These are phyloP conservation scores for Inosperma sp. DNA, from an alignment of 768 basidiomycete species.

Conservation along the genomic window DNA sequence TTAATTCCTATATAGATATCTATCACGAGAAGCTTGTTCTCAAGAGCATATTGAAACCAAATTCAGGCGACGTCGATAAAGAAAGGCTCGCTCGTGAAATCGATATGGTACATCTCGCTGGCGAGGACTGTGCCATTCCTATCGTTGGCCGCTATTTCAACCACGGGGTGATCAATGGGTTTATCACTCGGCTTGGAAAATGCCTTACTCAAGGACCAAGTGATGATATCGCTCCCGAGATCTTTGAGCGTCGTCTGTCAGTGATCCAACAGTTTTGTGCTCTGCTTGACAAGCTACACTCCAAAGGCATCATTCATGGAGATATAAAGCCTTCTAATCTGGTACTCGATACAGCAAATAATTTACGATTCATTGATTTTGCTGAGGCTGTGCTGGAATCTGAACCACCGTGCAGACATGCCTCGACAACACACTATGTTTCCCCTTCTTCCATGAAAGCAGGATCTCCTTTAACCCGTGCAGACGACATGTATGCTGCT, in stretches of 20 bases:
- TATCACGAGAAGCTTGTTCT: conserved; percentile 1
- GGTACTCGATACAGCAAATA: conserved; percentile 9
- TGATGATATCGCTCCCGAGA: conserved; percentile 1
- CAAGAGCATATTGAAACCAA: conserved; percentile 5
- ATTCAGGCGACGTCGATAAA: conserved; percentile 3
- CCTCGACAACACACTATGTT: conserved; percentile 5
- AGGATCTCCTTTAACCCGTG: conserved; percentile 12
- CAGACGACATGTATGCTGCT: conserved; percentile 25
- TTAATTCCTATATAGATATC: conserved; percentile 1
- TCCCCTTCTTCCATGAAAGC: conserved; percentile 4
- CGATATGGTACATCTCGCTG: conserved; percentile 7
- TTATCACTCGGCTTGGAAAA: conserved; percentile 8
- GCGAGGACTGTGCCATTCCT: conserved; percentile 5
- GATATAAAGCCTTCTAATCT: conserved; percentile 21
- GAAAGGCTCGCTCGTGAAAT: conserved; percentile 6
- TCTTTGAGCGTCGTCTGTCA: conserved; percentile 4
- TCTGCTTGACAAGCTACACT: conserved; percentile 13
- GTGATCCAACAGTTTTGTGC: conserved; percentile 8
- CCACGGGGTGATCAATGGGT: background rate
- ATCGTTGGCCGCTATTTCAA: conserved; percentile 2
- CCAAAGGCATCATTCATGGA: conserved; percentile 21
- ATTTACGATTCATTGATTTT: conserved; percentile 10
- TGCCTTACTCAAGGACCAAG: conserved; percentile 5
- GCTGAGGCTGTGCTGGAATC: conserved; percentile 9
- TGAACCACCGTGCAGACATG: background rate